These are phyloP conservation scores for Erysimum cheiri DNA, from an alignment of 441 rosid species.

Conservation along the genomic window DNA sequence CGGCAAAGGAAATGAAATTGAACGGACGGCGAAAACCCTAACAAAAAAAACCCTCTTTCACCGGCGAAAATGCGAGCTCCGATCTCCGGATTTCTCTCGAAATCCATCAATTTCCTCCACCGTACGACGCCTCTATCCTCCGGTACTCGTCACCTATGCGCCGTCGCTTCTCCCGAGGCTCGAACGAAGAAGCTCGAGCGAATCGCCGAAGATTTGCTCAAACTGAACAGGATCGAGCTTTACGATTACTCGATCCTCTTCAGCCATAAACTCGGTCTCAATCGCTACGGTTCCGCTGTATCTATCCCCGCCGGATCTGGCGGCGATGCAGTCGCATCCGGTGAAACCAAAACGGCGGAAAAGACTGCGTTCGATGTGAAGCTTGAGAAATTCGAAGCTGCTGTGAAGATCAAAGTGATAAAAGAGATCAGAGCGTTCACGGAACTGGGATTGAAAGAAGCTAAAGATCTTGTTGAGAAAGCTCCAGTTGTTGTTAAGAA, in stretches of 20 bases:
- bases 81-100: constrained; percentile 35
- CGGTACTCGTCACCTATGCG: constrained; percentile 35
- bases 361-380: constrained; percentile 68
- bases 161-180: constrained; percentile 32
- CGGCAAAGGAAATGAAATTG: constrained; percentile 32
- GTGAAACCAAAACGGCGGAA: constrained; percentile 49
- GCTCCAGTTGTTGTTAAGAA: constrained; percentile 63
- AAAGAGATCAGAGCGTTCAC: constrained; percentile 66
- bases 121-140: constrained; percentile 1
- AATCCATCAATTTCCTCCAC: constrained; percentile 42
- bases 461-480: constrained; percentile 70
- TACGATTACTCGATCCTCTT: constrained; percentile 64
- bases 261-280: constrained; percentile 57
- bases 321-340: constrained; percentile 30
- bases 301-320: constrained; percentile 33
- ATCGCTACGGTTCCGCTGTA: constrained; percentile 57
- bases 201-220: constrained; percentile 63
- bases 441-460: constrained; percentile 67
- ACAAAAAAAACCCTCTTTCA: constrained; percentile 26
- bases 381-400: constrained; percentile 65
- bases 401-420: constrained; percentile 62
- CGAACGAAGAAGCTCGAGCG: constrained; percentile 67
- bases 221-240: constrained; percentile 59
- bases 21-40: constrained; percentile 40
- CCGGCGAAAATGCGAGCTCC: constrained; percentile 46